Percentiles rank a stretch among this genome's conserved stretches.
Evolutionary conservation across 1,139 yeast species (phyloP).

Genomic region (Saccharomyces uvarum): DNA sequence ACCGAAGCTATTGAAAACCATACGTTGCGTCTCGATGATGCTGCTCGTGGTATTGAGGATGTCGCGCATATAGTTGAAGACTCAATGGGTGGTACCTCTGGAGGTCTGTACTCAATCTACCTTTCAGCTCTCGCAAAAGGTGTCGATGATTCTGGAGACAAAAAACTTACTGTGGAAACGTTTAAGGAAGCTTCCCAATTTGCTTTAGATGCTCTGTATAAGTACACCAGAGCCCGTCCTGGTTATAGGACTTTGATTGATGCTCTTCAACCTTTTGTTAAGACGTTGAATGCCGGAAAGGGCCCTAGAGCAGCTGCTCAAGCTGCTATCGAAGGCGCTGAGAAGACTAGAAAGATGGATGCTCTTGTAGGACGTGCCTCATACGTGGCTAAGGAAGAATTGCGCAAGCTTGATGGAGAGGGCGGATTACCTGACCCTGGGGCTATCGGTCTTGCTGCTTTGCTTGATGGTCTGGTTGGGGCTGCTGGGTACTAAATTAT

Average conservation of each 20-base stretch:
- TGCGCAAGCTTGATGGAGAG: conserved; percentile 11
- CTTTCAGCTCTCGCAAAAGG: conserved; percentile 39
- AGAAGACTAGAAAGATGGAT: conserved; percentile 36
- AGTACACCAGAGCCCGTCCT: conserved; percentile 42
- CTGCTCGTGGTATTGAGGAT: conserved; percentile 27
- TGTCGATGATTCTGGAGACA: conserved; percentile 25
- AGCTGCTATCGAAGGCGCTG: conserved; percentile 38
- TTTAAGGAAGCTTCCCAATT: conserved; percentile 20
- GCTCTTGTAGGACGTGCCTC: conserved; percentile 46
- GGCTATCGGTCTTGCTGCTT: conserved; percentile 39
- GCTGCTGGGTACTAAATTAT: conserved; percentile 11
- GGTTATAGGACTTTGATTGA: conserved; percentile 51
- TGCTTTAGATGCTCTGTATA: conserved; percentile 35
- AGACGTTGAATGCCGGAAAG: conserved; percentile 27
- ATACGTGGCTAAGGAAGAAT: conserved; percentile 33
- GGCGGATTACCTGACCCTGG: conserved; percentile 48
- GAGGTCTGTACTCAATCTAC: conserved; percentile 43
- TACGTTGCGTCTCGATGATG: conserved; percentile 27
- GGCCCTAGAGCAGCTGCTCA: conserved; percentile 32
- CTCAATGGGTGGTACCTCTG: conserved; percentile 50
- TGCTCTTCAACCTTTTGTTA: conserved; percentile 44
- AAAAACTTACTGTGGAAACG: conserved; percentile 26
- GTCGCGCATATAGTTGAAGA: conserved; percentile 38
- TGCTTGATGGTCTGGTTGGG: conserved; percentile 11
- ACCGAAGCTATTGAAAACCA: conserved; percentile 32